A percentile compares a stretch with the other conserved stretches of the same genome.
Conservation (phyloP, 2,329 filamentous ascomycete genomes). For the Davidsoniella virescens region DNA sequence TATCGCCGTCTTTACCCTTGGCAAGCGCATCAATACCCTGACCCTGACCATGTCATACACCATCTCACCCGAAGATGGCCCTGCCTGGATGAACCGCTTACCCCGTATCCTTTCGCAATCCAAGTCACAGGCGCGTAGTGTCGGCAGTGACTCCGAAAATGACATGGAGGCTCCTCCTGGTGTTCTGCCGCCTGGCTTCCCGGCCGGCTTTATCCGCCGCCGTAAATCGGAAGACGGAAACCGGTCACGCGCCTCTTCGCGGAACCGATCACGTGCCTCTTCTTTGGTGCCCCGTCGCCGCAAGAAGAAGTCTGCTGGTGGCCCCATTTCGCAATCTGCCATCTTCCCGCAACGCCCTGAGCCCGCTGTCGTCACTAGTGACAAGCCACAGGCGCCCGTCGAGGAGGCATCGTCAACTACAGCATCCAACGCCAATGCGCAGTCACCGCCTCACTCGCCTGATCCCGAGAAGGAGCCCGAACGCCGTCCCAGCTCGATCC, state of each 20-base stretch:
- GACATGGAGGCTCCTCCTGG: slow-evolving; percentile 46
- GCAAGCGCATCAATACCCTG: slow-evolving; percentile 94
- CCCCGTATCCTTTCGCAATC: slow-evolving; percentile 52
- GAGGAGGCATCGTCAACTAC: slow-evolving; percentile 5
- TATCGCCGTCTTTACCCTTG: slow-evolving; percentile 90
- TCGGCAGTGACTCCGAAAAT: slow-evolving; percentile 54
- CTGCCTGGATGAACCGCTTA: slow-evolving; percentile 87
- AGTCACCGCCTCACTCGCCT: neutral
- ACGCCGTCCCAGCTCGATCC: slow-evolving; percentile 16
- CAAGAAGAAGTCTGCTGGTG: slow-evolving; percentile 55
- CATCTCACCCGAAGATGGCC: slow-evolving; percentile 69
- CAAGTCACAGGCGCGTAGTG: slow-evolving; percentile 75
- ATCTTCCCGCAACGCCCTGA: slow-evolving; percentile 47
- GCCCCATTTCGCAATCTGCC: slow-evolving; percentile 77
- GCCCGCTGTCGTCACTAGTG: neutral
- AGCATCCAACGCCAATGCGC: slow-evolving; percentile 3
- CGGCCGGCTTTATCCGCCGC: slow-evolving; percentile 64
- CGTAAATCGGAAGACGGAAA: slow-evolving; percentile 19
- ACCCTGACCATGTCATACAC: slow-evolving; percentile 95
- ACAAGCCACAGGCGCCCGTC: neutral
- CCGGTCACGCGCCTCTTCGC: slow-evolving; percentile 9
- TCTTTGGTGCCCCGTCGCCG: slow-evolving; percentile 40
- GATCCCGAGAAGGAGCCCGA: slow-evolving; percentile 4
- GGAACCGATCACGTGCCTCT: slow-evolving; percentile 12
- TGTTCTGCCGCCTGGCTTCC: slow-evolving; percentile 51